These are phyloP conservation scores for Solanum rostratum DNA, from an alignment of 257 asterid genomes.

Conservation along the genomic window DNA sequence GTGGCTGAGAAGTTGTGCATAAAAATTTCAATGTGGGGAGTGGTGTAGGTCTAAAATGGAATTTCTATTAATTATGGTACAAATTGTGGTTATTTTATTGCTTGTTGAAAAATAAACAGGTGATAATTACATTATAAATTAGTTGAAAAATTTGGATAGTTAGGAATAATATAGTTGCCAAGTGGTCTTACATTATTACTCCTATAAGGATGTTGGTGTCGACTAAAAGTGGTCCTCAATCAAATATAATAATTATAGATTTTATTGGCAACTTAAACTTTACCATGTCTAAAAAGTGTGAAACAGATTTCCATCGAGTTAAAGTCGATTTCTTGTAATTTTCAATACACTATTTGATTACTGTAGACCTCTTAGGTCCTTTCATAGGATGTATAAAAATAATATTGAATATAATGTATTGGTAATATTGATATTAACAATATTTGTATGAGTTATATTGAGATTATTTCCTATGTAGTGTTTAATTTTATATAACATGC, in stretches of 20 bases:
- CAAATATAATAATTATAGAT: neutral
- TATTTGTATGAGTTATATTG: no score
- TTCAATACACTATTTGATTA: neutral
- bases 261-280: neutral
- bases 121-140: neutral
- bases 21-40: neutral
- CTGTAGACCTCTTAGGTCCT: no score
- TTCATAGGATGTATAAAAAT: no score
- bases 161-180: neutral
- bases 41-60: neutral
- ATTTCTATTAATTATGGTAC: no score
- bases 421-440: no score
- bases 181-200: neutral
- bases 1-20: neutral
- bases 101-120: neutral
- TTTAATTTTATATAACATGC: no score
- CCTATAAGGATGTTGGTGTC: neutral
- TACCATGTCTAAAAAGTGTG: no score
- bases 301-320: no score
- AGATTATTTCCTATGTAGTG: no score
- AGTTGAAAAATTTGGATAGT: neutral
- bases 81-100: neutral
- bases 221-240: neutral
- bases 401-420: no score
- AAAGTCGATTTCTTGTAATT: no score